Base-by-base conservation (phyloP, 2,329 filamentous ascomycete species). In the Dactylellina cionopaga region DNA sequence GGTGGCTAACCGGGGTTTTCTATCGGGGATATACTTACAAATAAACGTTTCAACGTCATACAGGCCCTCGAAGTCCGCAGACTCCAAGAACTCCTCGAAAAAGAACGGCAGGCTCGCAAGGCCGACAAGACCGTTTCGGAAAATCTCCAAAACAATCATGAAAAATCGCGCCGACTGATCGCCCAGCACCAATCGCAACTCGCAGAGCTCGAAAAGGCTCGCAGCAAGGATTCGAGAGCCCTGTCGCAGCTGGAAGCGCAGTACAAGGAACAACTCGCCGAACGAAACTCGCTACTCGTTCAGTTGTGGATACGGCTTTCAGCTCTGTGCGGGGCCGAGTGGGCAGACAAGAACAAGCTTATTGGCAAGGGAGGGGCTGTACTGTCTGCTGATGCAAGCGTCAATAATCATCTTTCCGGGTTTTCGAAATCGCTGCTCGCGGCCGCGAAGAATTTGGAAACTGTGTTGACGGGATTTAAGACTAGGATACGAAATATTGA, bases 291-390 rank as follows among this genome's bases (percentile, higher is more conserved):
- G 71, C 84, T 99, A 56, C 85, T 98, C 15, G 86, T 97, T 19
- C 85, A 88, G n/a, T 83, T 98, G 3, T 99, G 95, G 95, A 94
- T 94, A 74, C 87, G 91, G 46, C 85, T 99, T 6, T 93, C 92
- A 2, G 85, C 87, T 0, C 85, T 98, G 43, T 98, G 95, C 77
- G 95, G 95, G 9, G 86, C 88, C 0, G 95, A 98, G 78, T 99
- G 95, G 94, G 88, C 91, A 3, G 91, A 96, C 79, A 88, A 90
- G 77, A 93, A 98, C 80, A 90, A 90, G 64, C 87, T 96, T 22
- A 91, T 98, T 78, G 65, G 56, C 64, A 62, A 65, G 47, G 59
- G 56, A 47, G 68, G 68, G 22, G 49, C 49, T n/a, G 54, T 62
- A 24, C 51, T 62, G 58, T 71, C 52, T 64, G 77, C 69, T 71